Base-by-base conservation (phyloP, 164 flowering plant species). In the Vitis rupestris region DNA sequence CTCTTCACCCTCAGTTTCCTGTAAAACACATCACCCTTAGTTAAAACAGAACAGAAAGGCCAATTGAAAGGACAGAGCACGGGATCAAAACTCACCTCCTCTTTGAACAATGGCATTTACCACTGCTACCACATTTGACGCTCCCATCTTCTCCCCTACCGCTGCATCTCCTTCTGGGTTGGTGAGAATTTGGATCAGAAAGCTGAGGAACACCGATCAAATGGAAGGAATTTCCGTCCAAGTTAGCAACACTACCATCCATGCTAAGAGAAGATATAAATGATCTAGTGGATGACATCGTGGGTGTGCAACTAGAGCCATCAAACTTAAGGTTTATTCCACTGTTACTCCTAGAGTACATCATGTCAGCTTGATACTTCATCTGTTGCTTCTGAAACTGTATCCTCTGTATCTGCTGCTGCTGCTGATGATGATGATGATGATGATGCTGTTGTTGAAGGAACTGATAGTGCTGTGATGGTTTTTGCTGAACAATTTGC, bases 21-120 rank as follows among this genome's bases (percentile, higher is more conserved):
- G 8, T 2, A 66, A 54, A 52, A 31, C 44, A 31, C 44, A 31
- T 31, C 44, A 31, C 7, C 8, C 5, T 31, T 6, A 31, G 0
- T 31, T 31, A 31, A 4, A 8, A 37, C 49, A 31, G 44, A 31
- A 31, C 44, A 31, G 44, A 31, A 31, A 4, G 44, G 44, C 44
- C 44, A 31, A 31, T 31, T 31, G 44, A 31, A 31, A 31, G 44
- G 44, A 6, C 44, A 31, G 44, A 50, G 4, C n/a, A 12, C 11
- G 14, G n/a, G 58, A 68, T 59, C 10, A 73, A 58, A 49, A 69
- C 81, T 70, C 68, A 95, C 98, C 98, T 92, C 78, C 88, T 93
- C 82, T 93, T 95, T 15, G 99, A 89, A 74, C 99, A 95, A 74
- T 95, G 99, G 56, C 99, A 95, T 82, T 90, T 82, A 61, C 95